Evolutionary conservation across 208 protist genomes (phyloP).

Genomic region (Trichomonas tenax): DNA sequence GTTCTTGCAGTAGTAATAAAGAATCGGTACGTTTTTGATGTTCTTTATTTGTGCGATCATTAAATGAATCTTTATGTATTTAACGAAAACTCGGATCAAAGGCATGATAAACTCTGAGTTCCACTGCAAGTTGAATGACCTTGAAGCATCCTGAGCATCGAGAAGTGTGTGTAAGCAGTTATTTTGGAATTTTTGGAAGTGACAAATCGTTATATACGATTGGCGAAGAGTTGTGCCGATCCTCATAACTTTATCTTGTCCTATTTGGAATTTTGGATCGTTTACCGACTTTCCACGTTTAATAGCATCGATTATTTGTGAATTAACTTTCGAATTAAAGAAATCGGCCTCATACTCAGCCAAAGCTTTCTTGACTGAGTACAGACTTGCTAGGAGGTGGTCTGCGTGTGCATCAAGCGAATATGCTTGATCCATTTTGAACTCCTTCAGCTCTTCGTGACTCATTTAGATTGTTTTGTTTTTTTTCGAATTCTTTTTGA

Average conservation of each 20-base stretch:
- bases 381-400: background rate
- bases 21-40: background rate
- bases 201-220: background rate
- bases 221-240: background rate
- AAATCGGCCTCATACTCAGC: background rate
- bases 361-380: background rate
- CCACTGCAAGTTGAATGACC: background rate
- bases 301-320: background rate
- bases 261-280: background rate
- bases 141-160: background rate
- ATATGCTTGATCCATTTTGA: background rate
- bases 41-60: background rate
- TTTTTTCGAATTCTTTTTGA: too few relatives aligned
- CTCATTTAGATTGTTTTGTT: background rate
- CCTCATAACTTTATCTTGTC: background rate
- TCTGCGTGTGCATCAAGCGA: background rate
- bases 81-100: background rate
- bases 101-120: background rate
- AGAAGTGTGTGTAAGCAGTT: background rate
- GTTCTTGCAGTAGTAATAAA: background rate
- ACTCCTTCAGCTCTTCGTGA: background rate
- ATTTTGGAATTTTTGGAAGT: background rate
- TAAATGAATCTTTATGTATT: background rate
- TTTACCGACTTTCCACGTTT: background rate
- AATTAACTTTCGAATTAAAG: background rate